Base-by-base conservation (phyloP, 805 yeast species). In the Priceomyces melissophilus region DNA sequence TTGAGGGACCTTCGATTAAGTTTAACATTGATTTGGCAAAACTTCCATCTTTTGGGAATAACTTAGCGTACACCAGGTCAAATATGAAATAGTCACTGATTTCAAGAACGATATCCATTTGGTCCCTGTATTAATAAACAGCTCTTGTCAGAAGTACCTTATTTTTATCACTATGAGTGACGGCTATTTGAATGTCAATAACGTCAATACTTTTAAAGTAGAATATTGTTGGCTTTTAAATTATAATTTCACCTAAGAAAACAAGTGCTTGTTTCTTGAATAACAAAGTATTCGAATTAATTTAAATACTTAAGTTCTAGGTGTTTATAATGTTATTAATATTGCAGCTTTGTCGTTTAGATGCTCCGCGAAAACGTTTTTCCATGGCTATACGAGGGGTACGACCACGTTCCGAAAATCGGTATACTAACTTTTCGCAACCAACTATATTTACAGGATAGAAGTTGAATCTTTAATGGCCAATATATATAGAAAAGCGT, bases 91-190 rank as follows among this genome's bases (percentile, higher is more conserved):
- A 73, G 65, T 93, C 99, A 35, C 71, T 65, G 16, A 80, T 69
- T 63, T 93, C 99, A 39, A 93, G 75, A 16, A 88, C 89, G 56
- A 93, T 70, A 83, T 93, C 99, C 99, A 93, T 91, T n/a, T n/a
- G n/a, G 23, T 10, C 23, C 35, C n/a, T 14, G 25, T 32, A 32
- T 32, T 16, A 5, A 32, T n/a, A 29, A 29, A 29, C 31, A 29
- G 9, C 14, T 29, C 14, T 29, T 4, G 4, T 29, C 12, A 6
- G 31, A 9, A 9, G 25, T 20, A 20, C 25, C 4, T 5, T 20
- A 4, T 20, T 20, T 5, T 20, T 5, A 20, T 20, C 25, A 20
- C n/a, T n/a, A 20, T 20, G 25, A 4, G 25, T 20, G 7, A 20
- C 25, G 8, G 8, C 25, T 20, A 20, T 4, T 20, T 20, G 25